phyloP scores from a whole-genome alignment of 2,329 filamentous ascomycete genomes.

The Xylaria sp. region DNA sequence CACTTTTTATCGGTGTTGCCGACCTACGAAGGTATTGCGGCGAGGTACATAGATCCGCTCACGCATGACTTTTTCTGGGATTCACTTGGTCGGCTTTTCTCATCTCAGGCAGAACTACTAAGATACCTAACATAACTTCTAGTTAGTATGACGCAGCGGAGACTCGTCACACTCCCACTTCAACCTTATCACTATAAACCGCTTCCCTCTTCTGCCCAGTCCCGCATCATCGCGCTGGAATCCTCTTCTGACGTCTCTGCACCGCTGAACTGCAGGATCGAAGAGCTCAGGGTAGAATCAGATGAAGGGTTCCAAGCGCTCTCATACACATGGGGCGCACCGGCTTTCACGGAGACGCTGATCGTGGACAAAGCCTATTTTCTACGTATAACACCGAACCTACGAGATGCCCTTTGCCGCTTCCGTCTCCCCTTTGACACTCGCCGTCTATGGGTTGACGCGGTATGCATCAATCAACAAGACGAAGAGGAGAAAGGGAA shows the following conservation, averaged over 20 bases:
- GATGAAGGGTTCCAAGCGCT: constrained; percentile 21
- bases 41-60: too few species aligned
- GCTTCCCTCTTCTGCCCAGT: constrained; percentile 19
- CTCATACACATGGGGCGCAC: constrained; percentile 28
- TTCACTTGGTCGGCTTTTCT: neutral
- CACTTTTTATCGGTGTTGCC: neutral
- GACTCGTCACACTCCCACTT: constrained; percentile 1
- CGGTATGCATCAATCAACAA: constrained; percentile 27
- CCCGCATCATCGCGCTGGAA: constrained; percentile 22
- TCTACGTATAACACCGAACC: constrained; percentile 25
- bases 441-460: constrained; percentile 22
- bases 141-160: neutral
- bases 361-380: constrained; percentile 1
- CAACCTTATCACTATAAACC: constrained; percentile 19
- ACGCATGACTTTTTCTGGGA: neutral
- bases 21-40: neutral
- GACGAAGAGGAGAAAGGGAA: constrained; percentile 27
- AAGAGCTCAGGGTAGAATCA: constrained; percentile 4
- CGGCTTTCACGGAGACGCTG: constrained; percentile 18
- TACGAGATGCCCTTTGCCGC: constrained; percentile 21
- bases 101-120: constrained; percentile 2
- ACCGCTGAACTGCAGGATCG: constrained; percentile 9
- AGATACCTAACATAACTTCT: neutral
- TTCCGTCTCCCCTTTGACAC: constrained; percentile 15
- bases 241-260: constrained; percentile 7